phyloP scores from a whole-genome alignment of 2,329 filamentous ascomycete genomes.

The Ophidiomyces ophidiicola region DNA sequence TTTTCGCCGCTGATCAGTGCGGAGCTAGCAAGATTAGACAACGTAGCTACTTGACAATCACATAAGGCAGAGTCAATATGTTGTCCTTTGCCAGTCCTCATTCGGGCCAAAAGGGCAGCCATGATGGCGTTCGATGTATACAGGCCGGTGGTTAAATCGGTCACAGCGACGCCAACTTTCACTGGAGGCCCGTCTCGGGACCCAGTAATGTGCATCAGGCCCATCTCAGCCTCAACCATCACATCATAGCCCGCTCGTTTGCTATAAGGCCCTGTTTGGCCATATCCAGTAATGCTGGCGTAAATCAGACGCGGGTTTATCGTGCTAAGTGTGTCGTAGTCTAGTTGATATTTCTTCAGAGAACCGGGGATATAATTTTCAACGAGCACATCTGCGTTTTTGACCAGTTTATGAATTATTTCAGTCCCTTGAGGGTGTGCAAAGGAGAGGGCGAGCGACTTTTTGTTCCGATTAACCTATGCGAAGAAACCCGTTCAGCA shows the following conservation, averaged over 20 bases:
- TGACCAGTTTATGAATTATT: conserved; percentile 73
- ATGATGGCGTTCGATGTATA: conserved; percentile 95
- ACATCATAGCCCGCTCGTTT: conserved; percentile 90
- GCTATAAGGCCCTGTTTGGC: conserved; percentile 84
- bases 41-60: conserved; percentile 86
- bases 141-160: conserved; percentile 84
- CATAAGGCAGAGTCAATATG: conserved; percentile 85
- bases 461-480: conserved; percentile 93
- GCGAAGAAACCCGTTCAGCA: neutral
- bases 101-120: conserved; percentile 72
- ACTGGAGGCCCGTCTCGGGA: conserved; percentile 77
- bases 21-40: conserved; percentile 92
- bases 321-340: conserved; percentile 65
- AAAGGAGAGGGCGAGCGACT: conserved; percentile 83
- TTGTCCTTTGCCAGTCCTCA: conserved; percentile 66
- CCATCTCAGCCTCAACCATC: conserved; percentile 98
- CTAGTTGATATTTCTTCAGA: conserved; percentile 79
- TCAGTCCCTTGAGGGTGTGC: conserved; percentile 71
- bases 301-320: conserved; percentile 86
- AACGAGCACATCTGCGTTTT: conserved; percentile 80
- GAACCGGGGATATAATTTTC: conserved; percentile 92
- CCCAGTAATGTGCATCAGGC: conserved; percentile 96
- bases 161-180: conserved; percentile 95
- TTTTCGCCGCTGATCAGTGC: conserved; percentile 76
- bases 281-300: conserved; percentile 92